Base-by-base conservation (phyloP, 331 rosid genomes). In the Prunus yedoensis region DNA sequence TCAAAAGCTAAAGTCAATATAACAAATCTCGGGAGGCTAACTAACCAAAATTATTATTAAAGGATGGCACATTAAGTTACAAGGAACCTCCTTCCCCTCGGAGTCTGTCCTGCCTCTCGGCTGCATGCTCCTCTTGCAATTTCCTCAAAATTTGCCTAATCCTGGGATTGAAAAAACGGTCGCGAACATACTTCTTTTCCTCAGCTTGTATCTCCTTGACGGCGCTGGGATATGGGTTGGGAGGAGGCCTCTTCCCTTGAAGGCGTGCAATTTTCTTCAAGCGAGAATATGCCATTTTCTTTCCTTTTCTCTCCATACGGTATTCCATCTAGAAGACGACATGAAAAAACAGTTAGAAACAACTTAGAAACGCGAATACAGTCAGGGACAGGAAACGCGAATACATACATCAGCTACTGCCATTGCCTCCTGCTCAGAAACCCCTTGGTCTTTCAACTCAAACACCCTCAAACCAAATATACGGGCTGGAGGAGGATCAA, bases 171-270 rank as follows among this genome's bases (percentile, higher is more conserved):
- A 56, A 66, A 85, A 90, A 94, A 67, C 97, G 96, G 59, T 85
- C 93, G 0, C 75, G 88, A 57, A 92, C 97, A n/a, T 74, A 88
- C 78, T 87, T 90, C 87, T 76, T 88, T 90, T 94, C 99, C 86
- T 83, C 87, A 17, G 96, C 97, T 84, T 92, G 95, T 71, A 94
- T 94, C 87, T 90, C 91, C 83, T 83, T 88, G 81, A 92, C 17
- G 54, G 89, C 88, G 65, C 91, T 89, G 13, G 97, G 97, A 81
- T 81, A 94, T 16, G 97, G 99, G 82, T 90, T 91, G 32, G 91
- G 91, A 80, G 96, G 99, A 66, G 83, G 92, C 71, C 51, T 88
- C 83, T 85, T 94, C 81, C 97, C 97, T 83, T 85, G 91, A 83
- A 82, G 85, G 73, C 87, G 90, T 3, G 92, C 88, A 68, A 89